These are phyloP conservation scores for Thamnidium elegans DNA, from an alignment of 192 early-diverging fungal genomes.

Conservation along the genomic window DNA sequence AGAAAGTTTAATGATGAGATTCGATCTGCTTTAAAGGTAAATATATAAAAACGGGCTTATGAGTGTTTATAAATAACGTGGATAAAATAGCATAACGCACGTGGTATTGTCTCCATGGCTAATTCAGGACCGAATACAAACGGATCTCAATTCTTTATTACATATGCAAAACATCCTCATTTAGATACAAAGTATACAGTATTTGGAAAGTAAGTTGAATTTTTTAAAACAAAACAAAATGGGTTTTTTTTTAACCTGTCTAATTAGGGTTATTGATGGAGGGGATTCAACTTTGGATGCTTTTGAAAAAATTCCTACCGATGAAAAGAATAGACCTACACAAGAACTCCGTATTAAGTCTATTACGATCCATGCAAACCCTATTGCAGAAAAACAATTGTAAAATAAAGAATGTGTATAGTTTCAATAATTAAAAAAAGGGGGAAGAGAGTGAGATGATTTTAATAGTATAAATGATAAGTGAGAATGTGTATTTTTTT, in stretches of 20 bases:
- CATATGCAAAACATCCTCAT: slow-evolving; percentile 81
- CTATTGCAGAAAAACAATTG: slow-evolving; percentile 68
- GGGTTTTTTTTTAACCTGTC: too few relatives aligned
- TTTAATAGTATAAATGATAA: neutral
- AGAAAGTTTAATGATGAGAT: slow-evolving; percentile 80
- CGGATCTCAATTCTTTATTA: slow-evolving; percentile 90
- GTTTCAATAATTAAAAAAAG: neutral
- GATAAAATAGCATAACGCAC: slow-evolving; percentile 69
- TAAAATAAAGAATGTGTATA: neutral
- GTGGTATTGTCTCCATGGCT: slow-evolving; percentile 91
- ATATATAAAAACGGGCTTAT: neutral
- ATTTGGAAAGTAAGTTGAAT: slow-evolving; percentile 70
- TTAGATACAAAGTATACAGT: slow-evolving; percentile 91
- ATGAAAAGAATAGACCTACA: slow-evolving; percentile 76
- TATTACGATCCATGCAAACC: slow-evolving; percentile 93
- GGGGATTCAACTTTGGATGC: slow-evolving; percentile 77
- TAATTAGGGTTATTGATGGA: slow-evolving; percentile 78
- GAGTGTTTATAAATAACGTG: neutral
- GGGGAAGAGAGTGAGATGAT: neutral
- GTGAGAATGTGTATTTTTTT: neutral
- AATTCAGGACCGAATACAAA: slow-evolving; percentile 89
- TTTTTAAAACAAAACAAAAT: neutral
- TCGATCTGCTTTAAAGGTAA: slow-evolving; percentile 69
- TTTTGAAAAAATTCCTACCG: slow-evolving; percentile 84
- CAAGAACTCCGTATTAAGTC: slow-evolving; percentile 72